Evolutionary conservation across 1,139 yeast genomes (phyloP).

Genomic region (Diutina rugosa): DNA sequence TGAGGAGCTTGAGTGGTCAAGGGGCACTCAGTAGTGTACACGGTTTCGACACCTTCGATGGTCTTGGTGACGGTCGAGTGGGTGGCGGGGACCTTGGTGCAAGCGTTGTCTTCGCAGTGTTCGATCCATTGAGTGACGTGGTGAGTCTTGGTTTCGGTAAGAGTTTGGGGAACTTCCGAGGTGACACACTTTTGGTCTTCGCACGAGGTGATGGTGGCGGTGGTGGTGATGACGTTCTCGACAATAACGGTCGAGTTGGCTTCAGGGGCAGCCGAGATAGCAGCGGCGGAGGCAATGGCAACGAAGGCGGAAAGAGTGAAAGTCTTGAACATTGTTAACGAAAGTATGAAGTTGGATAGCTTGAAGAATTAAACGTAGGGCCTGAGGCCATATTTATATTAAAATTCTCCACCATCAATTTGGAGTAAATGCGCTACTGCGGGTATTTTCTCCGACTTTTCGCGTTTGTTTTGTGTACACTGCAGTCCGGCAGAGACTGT

Average conservation of each 20-base stretch:
- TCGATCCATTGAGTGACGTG: background rate
- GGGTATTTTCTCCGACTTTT: background rate
- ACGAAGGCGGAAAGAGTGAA: slow-evolving; percentile 1
- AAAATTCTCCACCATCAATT: background rate
- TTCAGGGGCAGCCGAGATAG: background rate
- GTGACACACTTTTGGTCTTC: slow-evolving; percentile 2
- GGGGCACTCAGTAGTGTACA: slow-evolving; percentile 2
- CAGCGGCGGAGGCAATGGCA: slow-evolving; percentile 2
- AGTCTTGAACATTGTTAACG: slow-evolving; percentile 2
- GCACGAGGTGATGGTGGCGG: slow-evolving; percentile 2
- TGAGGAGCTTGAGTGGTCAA: background rate
- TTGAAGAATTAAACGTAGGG: background rate
- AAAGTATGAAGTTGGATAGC: slow-evolving; percentile 1
- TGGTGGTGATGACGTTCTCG: slow-evolving; percentile 1
- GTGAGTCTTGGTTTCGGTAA: background rate
- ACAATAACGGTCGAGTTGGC: background rate
- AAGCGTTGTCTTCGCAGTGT: background rate
- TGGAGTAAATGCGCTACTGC: background rate
- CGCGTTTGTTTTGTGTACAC: slow-evolving; percentile 1
- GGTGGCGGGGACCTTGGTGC: slow-evolving; percentile 2
- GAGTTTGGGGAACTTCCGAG: slow-evolving; percentile 1
- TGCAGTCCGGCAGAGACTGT: background rate
- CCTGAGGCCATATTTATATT: background rate
- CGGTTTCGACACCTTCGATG: slow-evolving; percentile 1
- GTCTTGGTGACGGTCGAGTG: slow-evolving; percentile 2